These are phyloP conservation scores for Macadamia tetraphylla DNA, from an alignment of 164 flowering plant species.

Conservation along the genomic window DNA sequence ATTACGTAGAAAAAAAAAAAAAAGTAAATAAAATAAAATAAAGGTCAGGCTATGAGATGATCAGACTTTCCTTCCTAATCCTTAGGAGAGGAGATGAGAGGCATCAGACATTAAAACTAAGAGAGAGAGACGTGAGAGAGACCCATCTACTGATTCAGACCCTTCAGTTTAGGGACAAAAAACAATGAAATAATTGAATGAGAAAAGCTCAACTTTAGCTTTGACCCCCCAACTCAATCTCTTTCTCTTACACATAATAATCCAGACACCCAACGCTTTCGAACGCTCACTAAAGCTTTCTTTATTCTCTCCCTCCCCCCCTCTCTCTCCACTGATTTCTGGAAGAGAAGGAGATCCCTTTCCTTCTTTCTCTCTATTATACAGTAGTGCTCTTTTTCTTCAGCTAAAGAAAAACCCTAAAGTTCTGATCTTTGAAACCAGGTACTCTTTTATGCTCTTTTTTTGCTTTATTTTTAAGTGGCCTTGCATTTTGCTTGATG, in stretches of 20 bases:
- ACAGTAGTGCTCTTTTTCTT: constrained; percentile 8
- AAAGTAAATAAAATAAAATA: too few relatives aligned
- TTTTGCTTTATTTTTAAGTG: constrained; percentile 16
- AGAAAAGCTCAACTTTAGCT: constrained; percentile 23
- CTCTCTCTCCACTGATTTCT: constrained; percentile 21
- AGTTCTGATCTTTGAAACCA: constrained; percentile 31
- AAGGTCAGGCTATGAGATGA: background rate
- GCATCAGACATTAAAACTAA: background rate
- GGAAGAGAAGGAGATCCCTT: constrained; percentile 10
- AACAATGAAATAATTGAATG: constrained; percentile 33
- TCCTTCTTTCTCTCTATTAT: background rate
- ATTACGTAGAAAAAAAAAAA: too few relatives aligned
- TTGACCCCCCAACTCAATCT: constrained; percentile 18
- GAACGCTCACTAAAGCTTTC: constrained; percentile 9
- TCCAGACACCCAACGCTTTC: constrained; percentile 20
- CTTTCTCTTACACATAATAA: constrained; percentile 14
- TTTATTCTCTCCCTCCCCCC: background rate
- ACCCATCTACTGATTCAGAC: constrained; percentile 16
- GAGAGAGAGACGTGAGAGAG: background rate
- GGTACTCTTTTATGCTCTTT: constrained; percentile 24
- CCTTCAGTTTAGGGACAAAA: constrained; percentile 14
- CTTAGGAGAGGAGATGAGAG: background rate
- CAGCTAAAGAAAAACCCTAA: constrained; percentile 28
- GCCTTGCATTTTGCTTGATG: constrained; percentile 21
- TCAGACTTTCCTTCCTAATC: background rate